Evolutionary conservation across 306 rosid genomes (phyloP).

Genomic region (Hippophae gyantsensis): DNA sequence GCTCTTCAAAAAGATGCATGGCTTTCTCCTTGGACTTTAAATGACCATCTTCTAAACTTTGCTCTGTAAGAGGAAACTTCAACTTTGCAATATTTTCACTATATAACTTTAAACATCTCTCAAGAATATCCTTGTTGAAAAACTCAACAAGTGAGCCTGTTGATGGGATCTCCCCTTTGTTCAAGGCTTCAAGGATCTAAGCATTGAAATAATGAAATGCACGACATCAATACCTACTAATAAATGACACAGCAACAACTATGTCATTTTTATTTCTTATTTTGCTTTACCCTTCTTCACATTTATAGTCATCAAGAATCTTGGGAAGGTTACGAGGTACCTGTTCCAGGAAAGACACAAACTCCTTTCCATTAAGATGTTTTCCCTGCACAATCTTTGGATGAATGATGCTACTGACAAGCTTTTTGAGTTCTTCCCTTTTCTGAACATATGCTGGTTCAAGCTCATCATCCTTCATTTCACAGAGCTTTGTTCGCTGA

Average conservation of each 20-base stretch:
- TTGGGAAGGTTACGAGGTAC: constrained; percentile 25
- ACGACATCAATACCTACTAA: background rate
- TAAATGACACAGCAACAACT: background rate
- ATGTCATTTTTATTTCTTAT: too few relatives aligned
- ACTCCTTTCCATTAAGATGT: constrained; percentile 70
- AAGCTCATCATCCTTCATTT: constrained; percentile 79
- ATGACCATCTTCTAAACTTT: constrained; percentile 51
- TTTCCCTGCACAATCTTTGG: constrained; percentile 91
- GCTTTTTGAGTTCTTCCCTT: constrained; percentile 71
- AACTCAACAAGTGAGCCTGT: constrained; percentile 95
- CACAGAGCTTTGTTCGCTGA: constrained; percentile 91
- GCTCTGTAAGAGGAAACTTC: constrained; percentile 54
- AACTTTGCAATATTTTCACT: constrained; percentile 43
- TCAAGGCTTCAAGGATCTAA: constrained; percentile 91
- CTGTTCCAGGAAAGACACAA: constrained; percentile 80
- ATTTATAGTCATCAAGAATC: too few relatives aligned
- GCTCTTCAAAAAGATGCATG: constrained; percentile 60
- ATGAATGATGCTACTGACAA: constrained; percentile 65
- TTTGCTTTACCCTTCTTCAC: too few relatives aligned
- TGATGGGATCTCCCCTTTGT: constrained; percentile 98
- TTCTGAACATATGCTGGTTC: constrained; percentile 60
- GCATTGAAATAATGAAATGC: background rate
- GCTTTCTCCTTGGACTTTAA: constrained; percentile 38
- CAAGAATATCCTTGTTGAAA: constrained; percentile 88
- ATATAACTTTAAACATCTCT: constrained; percentile 71